These are phyloP conservation scores for Thinopyrum elongatum DNA, from an alignment of 176 grass and related monocot species.

Conservation along the genomic window DNA sequence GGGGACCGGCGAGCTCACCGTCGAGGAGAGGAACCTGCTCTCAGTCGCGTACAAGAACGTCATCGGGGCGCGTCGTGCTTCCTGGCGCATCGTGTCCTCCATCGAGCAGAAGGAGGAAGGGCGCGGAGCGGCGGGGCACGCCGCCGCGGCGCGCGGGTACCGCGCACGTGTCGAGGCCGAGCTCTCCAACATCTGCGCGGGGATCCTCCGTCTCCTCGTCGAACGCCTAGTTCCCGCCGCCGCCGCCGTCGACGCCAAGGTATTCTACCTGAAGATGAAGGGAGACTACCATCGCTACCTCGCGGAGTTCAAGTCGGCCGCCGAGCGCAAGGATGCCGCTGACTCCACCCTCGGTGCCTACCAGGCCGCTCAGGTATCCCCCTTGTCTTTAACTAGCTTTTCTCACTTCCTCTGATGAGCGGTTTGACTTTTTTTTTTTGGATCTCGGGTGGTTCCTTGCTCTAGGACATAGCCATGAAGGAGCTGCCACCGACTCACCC, in stretches of 20 bases:
- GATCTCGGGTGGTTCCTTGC: conserved; percentile 25
- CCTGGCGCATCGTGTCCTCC: conserved; percentile 97
- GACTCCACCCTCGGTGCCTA: conserved; percentile 78
- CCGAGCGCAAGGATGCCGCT: conserved; percentile 84
- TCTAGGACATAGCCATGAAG: conserved; percentile 75
- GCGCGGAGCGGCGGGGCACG: conserved; percentile 64
- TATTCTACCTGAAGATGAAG: conserved; percentile 99
- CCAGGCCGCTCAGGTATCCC: conserved; percentile 77
- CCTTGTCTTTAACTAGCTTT: not conserved
- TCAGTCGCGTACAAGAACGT: conserved; percentile 99
- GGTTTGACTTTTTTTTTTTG: not conserved
- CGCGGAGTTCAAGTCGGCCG: conserved; percentile 82
- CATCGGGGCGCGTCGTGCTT: conserved; percentile 85
- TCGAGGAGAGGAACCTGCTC: conserved; percentile 97
- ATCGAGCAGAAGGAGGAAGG: conserved; percentile 98
- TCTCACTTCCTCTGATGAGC: not conserved
- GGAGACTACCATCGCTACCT: conserved; percentile 96
- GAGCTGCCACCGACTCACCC: conserved; percentile 93
- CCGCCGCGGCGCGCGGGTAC: conserved; percentile 53
- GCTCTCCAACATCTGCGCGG: conserved; percentile 76
- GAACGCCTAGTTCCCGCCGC: conserved; percentile 67
- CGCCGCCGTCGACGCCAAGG: conserved; percentile 59
- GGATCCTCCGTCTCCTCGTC: conserved; percentile 87
- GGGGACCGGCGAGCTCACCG: conserved; percentile 59
- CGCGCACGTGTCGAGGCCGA: conserved; percentile 83